A percentile compares a stretch with the other conserved stretches of the same genome.
Evolutionary conservation across 495 filamentous ascomycete genomes (phyloP).

Genomic region (Parmelia sp.): DNA sequence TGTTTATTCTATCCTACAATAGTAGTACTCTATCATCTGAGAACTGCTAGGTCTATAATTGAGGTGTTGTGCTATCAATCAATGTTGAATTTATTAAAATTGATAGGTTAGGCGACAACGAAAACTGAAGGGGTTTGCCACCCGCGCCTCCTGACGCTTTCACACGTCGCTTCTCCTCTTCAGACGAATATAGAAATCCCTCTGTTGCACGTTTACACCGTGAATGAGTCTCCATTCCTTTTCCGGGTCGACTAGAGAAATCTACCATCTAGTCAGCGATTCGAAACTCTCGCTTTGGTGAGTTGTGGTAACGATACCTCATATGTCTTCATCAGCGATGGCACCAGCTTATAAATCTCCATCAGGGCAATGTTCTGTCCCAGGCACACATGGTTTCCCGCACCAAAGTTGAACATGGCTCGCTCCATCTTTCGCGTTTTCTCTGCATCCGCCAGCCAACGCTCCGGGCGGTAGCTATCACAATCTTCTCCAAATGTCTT

Average conservation of each 20-base stretch:
- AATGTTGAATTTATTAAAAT: too few species aligned
- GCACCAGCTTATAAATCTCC: constrained; percentile 50
- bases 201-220: not conserved
- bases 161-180: not conserved
- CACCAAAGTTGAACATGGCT: constrained; percentile 55
- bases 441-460: constrained; percentile 48
- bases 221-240: constrained; percentile 1
- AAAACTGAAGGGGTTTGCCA: too few species aligned
- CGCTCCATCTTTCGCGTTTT: constrained; percentile 50
- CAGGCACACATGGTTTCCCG: constrained; percentile 55
- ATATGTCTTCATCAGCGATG: constrained; percentile 47
- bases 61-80: too few species aligned
- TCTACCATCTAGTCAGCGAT: not conserved
- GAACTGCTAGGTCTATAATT: too few species aligned
- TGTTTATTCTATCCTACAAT: too few species aligned
- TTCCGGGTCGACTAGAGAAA: not conserved
- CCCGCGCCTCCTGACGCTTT: not conserved
- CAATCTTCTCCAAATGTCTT: constrained; percentile 55
- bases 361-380: constrained; percentile 51
- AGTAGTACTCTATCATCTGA: too few species aligned
- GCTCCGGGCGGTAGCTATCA: constrained; percentile 50
- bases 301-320: constrained; percentile 35
- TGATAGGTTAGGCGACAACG: too few species aligned
- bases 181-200: constrained; percentile 4
- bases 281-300: not conserved